These are phyloP conservation scores for Saccharomycopsis babjevae DNA, from an alignment of 805 yeast species.

Conservation along the genomic window DNA sequence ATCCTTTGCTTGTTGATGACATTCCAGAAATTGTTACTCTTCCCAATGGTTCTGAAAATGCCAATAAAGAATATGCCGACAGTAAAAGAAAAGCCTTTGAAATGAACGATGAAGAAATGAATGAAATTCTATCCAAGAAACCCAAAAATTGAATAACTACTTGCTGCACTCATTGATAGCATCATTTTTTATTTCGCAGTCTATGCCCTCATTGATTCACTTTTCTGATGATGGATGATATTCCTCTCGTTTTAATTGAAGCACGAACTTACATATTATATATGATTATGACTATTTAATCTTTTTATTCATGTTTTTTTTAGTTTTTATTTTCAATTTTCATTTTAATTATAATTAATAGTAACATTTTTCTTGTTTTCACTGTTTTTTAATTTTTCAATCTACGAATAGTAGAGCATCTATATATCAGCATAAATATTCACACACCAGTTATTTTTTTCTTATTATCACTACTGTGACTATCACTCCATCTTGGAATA, in stretches of 20 bases:
- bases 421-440: too few relatives aligned
- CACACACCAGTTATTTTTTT: too few relatives aligned
- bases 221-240: background rate
- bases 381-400: too few relatives aligned
- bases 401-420: too few relatives aligned
- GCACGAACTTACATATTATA: background rate
- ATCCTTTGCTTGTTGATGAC: background rate
- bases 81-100: background rate
- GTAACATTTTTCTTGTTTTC: too few relatives aligned
- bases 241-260: background rate
- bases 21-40: background rate
- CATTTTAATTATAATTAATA: too few relatives aligned
- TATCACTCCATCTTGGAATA: too few relatives aligned
- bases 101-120: background rate
- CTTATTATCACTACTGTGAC: too few relatives aligned
- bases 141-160: background rate
- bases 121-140: background rate
- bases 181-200: background rate
- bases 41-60: background rate
- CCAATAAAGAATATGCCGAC: background rate
- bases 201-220: background rate
- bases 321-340: background rate
- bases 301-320: background rate
- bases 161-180: background rate
- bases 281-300: background rate